Conservation (phyloP, 2,329 filamentous ascomycete genomes). For the Trichophyton mentagrophytes region DNA sequence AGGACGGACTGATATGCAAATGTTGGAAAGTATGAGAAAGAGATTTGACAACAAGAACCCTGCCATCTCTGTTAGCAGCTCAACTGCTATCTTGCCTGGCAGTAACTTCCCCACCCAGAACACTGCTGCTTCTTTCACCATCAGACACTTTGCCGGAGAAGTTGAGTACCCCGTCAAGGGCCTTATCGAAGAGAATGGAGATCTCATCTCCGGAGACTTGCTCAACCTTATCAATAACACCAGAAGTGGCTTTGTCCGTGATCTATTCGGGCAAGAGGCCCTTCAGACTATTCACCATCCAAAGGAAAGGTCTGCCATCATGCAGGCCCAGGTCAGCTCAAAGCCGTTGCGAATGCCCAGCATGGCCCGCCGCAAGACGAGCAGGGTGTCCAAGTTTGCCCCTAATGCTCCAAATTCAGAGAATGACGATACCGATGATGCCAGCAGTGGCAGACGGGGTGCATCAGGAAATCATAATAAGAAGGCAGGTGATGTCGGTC, state of each 20-base stretch:
- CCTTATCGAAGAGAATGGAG: slow-evolving; percentile 86
- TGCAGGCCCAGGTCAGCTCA: slow-evolving; percentile 92
- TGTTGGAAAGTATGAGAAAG: slow-evolving; percentile 80
- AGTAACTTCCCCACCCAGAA: slow-evolving; percentile 85
- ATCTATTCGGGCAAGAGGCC: slow-evolving; percentile 91
- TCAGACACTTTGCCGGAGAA: slow-evolving; percentile 92
- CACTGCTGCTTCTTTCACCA: slow-evolving; percentile 65
- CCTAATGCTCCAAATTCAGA: slow-evolving; percentile 23
- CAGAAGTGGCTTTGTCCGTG: slow-evolving; percentile 75
- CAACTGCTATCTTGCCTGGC: slow-evolving; percentile 65
- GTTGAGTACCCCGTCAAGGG: slow-evolving; percentile 85
- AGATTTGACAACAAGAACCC: slow-evolving; percentile 91
- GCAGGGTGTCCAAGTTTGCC: slow-evolving; percentile 37
- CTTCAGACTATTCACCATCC: slow-evolving; percentile 89
- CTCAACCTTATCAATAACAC: slow-evolving; percentile 86
- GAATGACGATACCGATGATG: slow-evolving; percentile 12
- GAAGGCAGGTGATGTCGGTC: slow-evolving; percentile 24
- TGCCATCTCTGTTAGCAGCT: slow-evolving; percentile 65
- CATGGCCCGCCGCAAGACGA: slow-evolving; percentile 68
- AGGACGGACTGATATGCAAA: slow-evolving; percentile 74
- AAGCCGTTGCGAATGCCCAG: slow-evolving; percentile 88
- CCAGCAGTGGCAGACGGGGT: slow-evolving; percentile 10
- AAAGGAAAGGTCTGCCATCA: slow-evolving; percentile 75
- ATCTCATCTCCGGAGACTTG: slow-evolving; percentile 87
- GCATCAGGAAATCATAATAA: slow-evolving; percentile 14